A percentile compares a stretch with the other conserved stretches of the same genome.
These are phyloP conservation scores for Stromatinia cepivora DNA, from an alignment of 2,329 filamentous ascomycete species.

Conservation along the genomic window DNA sequence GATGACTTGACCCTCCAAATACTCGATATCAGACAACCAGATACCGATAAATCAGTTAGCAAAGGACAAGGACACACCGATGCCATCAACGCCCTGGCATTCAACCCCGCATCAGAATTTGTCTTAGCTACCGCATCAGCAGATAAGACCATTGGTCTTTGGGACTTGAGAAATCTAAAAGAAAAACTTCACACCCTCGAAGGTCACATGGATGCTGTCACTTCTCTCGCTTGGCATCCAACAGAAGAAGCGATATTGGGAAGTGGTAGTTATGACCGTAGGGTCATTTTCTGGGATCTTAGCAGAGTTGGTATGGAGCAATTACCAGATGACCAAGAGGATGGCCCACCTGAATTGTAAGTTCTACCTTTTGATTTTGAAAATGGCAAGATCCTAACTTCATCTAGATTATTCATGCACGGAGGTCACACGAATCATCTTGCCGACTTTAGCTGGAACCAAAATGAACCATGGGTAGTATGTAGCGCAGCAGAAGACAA, in stretches of 20 bases:
- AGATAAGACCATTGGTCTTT: conserved; percentile 92
- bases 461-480: conserved; percentile 94
- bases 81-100: conserved; percentile 93
- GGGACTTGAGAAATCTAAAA: conserved; percentile 90
- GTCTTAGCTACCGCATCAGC: conserved; percentile 90
- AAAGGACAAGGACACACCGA: conserved; percentile 79
- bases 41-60: conserved; percentile 66
- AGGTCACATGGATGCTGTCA: conserved; percentile 85
- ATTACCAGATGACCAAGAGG: conserved; percentile 89
- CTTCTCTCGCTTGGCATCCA: conserved; percentile 92
- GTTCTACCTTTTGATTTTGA: conserved; percentile 42
- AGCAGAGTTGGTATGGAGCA: conserved; percentile 92
- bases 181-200: conserved; percentile 87
- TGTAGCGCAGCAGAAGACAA: conserved; percentile 97
- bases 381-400: conserved; percentile 12
- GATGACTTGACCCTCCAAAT: conserved; percentile 94
- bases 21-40: conserved; percentile 74
- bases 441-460: conserved; percentile 97
- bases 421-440: conserved; percentile 97
- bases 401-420: conserved; percentile 85
- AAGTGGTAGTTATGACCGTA: conserved; percentile 87
- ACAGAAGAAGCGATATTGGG: conserved; percentile 84
- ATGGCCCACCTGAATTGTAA: conserved; percentile 91
- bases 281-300: conserved; percentile 96
- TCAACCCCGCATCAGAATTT: conserved; percentile 89